These are phyloP conservation scores for Naematelia aurantialba DNA, from an alignment of 768 basidiomycete species.

Conservation along the genomic window DNA sequence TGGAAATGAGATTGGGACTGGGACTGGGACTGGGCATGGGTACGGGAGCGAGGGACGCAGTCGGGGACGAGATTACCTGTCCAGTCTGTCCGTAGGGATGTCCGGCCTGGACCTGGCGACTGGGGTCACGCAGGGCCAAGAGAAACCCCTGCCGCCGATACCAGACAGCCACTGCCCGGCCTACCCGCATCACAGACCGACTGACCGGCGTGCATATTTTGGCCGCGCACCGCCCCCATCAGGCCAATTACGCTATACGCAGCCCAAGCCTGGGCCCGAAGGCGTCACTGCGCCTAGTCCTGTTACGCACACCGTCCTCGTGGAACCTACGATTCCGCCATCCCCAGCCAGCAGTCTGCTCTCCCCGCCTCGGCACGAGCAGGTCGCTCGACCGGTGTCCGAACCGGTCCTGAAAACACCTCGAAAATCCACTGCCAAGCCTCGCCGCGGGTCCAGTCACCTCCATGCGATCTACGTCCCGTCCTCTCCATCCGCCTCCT, in stretches of 20 bases:
- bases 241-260: no score
- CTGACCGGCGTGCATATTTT: no score
- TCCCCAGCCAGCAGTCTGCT: neutral
- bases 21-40: neutral
- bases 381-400: neutral
- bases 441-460: neutral
- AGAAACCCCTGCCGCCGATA: neutral
- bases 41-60: neutral
- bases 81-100: neutral
- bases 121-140: neutral
- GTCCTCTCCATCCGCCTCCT: neutral
- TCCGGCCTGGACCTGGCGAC: neutral
- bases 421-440: neutral
- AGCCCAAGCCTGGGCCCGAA: no score
- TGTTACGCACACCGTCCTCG: no score
- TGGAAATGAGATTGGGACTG: no score
- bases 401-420: no score
- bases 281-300: no score
- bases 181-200: neutral
- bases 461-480: neutral
- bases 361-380: neutral
- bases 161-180: neutral
- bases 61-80: neutral
- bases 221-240: no score
- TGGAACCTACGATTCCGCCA: neutral